Evolutionary conservation across 1,139 yeast genomes (phyloP).

Genomic region (Blastobotrys illinoisensis): DNA sequence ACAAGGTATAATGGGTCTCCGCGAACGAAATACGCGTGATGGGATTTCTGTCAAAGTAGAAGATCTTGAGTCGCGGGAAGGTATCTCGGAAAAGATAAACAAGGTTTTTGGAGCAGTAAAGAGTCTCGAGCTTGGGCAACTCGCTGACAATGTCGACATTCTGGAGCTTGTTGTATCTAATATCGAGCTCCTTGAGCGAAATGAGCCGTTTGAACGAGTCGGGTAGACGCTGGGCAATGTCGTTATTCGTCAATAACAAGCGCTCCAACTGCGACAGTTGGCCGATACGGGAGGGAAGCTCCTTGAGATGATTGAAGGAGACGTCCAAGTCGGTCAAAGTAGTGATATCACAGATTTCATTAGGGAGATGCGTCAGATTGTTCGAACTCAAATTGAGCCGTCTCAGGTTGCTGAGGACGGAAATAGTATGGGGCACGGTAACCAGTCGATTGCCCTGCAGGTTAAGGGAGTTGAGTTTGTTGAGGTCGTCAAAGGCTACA

Average conservation of each 20-base stretch:
- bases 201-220: slow-evolving; percentile 46
- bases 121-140: slow-evolving; percentile 63
- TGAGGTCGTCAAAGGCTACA: slow-evolving; percentile 27
- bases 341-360: slow-evolving; percentile 55
- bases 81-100: slow-evolving; percentile 63
- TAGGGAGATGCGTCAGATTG: slow-evolving; percentile 63
- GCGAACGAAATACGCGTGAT: slow-evolving; percentile 68
- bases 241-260: slow-evolving; percentile 71
- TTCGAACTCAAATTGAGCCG: slow-evolving; percentile 76
- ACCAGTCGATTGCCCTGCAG: slow-evolving; percentile 70
- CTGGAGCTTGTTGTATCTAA: slow-evolving; percentile 66
- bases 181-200: slow-evolving; percentile 67
- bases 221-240: slow-evolving; percentile 54
- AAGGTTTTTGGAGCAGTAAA: slow-evolving; percentile 71
- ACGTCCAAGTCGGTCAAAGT: slow-evolving; percentile 66
- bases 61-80: slow-evolving; percentile 28
- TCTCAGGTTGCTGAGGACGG: slow-evolving; percentile 50
- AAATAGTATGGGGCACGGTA: slow-evolving; percentile 58
- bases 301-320: slow-evolving; percentile 68
- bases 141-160: slow-evolving; percentile 59
- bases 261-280: slow-evolving; percentile 56
- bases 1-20: slow-evolving; percentile 53
- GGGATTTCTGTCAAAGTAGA: slow-evolving; percentile 68
- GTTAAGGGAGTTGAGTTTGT: slow-evolving; percentile 28
- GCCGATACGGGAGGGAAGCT: slow-evolving; percentile 58